Evolutionary conservation across 768 basidiomycete genomes (phyloP), one percentile per base, ranked within the genome.

Genomic region (Amanita jacksonii): DNA sequence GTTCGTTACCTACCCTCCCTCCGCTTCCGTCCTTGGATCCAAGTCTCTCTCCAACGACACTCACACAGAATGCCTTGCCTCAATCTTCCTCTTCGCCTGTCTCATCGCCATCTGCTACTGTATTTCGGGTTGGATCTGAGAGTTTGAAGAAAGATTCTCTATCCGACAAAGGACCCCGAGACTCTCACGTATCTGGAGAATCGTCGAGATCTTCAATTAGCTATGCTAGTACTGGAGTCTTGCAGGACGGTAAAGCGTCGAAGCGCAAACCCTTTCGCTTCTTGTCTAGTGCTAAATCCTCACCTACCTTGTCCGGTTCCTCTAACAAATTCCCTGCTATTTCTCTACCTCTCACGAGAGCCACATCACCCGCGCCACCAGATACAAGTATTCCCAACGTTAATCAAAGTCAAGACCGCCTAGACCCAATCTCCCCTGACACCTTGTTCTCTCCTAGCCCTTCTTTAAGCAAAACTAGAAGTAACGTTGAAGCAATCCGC

Each of bases 131-230:
- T 15, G 15, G 19, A 35, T 37, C 36, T 45, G 19, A 15, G 20
- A 28, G 35, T 38, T 19, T 20, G 15, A 37, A 20, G 18, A 41
- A 30, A 30, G 38, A 28, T n/a, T 9, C 37, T 2, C 9, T 30
- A 15, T 24, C 38, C 22, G 38, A 40, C 22, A 38, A 39, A 23
- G 31, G 32, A 25, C 19, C 31, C 22, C 38, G 46, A 47, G 46
- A 47, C 25, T 47, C 46, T n/a, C 24, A 47, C 27, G n/a, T 41
- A 23, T 47, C 46, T 25, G 39, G 46, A 20, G 46, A 47, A 30
- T 47, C 46, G 15, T 47, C 32, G 10, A 33, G 46, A 15, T 41
- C 46, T 2, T 47, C 46, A 9, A 30, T 31, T 22, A 47, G 38
- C 19, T 34, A 27, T 33, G 30, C 20, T 15, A 46, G 45, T 30